phyloP scores from a whole-genome alignment of 1,139 yeast species.

The Saccharomyces hybrid region DNA sequence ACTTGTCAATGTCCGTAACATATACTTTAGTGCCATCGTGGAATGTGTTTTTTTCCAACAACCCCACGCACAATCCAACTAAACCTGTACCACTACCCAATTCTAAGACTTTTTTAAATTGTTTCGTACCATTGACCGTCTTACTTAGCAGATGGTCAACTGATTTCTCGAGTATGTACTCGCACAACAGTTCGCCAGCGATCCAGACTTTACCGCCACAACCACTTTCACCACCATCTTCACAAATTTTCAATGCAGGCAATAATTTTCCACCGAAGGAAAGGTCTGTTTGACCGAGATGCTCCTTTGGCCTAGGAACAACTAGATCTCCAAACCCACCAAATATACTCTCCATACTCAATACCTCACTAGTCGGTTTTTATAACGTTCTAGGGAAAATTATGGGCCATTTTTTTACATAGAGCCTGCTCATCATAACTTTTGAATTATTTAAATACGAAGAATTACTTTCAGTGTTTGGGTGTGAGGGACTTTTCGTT shows the following conservation, averaged over 20 bases:
- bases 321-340: slow-evolving; percentile 16
- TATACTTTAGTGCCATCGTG: slow-evolving; percentile 33
- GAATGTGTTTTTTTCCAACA: slow-evolving; percentile 8
- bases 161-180: slow-evolving; percentile 34
- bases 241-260: slow-evolving; percentile 38
- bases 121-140: slow-evolving; percentile 6
- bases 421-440: not conserved
- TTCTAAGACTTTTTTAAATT: slow-evolving; percentile 37
- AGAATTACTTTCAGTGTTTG: not conserved
- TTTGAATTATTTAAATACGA: not conserved
- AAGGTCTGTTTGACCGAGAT: slow-evolving; percentile 37
- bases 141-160: slow-evolving; percentile 6
- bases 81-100: slow-evolving; percentile 53
- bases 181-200: slow-evolving; percentile 47
- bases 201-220: slow-evolving; percentile 59
- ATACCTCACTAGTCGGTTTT: not conserved
- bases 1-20: slow-evolving; percentile 38
- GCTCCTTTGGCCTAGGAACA: slow-evolving; percentile 26
- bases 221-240: slow-evolving; percentile 51
- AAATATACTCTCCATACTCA: slow-evolving; percentile 12
- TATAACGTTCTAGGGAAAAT: not conserved
- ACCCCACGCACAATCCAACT: slow-evolving; percentile 37
- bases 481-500: slow-evolving; percentile 1
- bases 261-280: slow-evolving; percentile 38
- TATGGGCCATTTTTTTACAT: not conserved